Percentiles rank a stretch among this genome's conserved stretches.
These are phyloP conservation scores for Daedaleopsis nitida DNA, from an alignment of 768 basidiomycete species.

Conservation along the genomic window DNA sequence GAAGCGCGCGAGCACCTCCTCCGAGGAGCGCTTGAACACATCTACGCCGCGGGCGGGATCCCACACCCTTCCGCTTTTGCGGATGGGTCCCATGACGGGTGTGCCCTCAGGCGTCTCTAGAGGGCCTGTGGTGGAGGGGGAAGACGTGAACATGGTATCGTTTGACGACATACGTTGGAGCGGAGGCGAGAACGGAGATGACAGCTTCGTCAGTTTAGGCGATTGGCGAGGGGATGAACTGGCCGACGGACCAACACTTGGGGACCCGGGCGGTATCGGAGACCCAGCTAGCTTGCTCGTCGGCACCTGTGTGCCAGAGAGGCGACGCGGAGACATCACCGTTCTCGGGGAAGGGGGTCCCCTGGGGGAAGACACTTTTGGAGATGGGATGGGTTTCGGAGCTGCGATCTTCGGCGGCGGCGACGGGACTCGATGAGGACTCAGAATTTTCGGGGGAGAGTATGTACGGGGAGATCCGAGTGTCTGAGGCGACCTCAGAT, in stretches of 20 bases:
- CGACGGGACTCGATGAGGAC: conserved; percentile 17
- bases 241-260: conserved; percentile 21
- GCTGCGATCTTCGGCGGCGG: conserved; percentile 25
- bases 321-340: conserved; percentile 22
- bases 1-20: conserved; percentile 84
- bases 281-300: conserved; percentile 21
- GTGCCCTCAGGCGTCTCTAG: conserved; percentile 40
- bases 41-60: conserved; percentile 87
- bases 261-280: conserved; percentile 24
- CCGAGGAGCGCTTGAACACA: conserved; percentile 82
- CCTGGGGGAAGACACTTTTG: conserved; percentile 13
- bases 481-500: conserved; percentile 27
- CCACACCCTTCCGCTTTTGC: conserved; percentile 66
- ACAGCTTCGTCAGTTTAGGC: conserved; percentile 25
- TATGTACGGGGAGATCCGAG: conserved; percentile 32
- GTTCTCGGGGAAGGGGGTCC: conserved; percentile 13
- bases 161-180: conserved; percentile 45
- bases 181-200: conserved; percentile 26
- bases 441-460: conserved; percentile 22
- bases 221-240: conserved; percentile 22
- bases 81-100: conserved; percentile 26
- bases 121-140: conserved; percentile 56
- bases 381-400: conserved; percentile 15
- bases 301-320: conserved; percentile 12
- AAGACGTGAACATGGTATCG: conserved; percentile 46